Base-by-base conservation (phyloP, 495 filamentous ascomycete genomes). In the Cairneyella variabilis region DNA sequence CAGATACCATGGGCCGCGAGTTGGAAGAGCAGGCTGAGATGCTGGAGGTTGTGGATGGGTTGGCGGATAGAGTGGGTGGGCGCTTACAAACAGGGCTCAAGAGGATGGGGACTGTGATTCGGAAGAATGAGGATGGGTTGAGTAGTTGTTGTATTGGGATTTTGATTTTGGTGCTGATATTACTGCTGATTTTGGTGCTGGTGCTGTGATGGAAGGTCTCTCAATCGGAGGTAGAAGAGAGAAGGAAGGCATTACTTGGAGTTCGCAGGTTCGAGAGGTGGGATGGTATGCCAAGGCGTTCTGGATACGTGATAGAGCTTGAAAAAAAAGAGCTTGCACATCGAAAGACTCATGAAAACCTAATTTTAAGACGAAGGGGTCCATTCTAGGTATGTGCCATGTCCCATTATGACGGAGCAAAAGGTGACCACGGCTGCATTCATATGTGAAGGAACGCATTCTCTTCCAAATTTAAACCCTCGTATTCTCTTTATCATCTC, bases 1-100 rank as follows among this genome's bases (percentile, higher is more conserved):
- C 95, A 14, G 83, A 93, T 70, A 85, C 86, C 57, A 97, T 98
- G 92, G 91, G 91, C 7, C 73, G 92, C 48, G 93, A 98, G 70
- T 72, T 98, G 42, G 95, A 96, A 68, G 92, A 97, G 68, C 93
- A 98, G 76, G 77, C 73, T 18, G 85, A 88, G 64, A 80, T 80
- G 76, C 74, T 98, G 43, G 84, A 90, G 49, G 82, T 85, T 48
- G 84, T 91, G 45, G 91, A 97, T 72, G 78, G 73, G 4, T 64
- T 96, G 54, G 87, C 86, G 9, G 91, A 96, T 66, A 77, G 91
- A 26, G 90, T 97, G 0, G 90, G 90, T 9, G 88, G 88, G 11
- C 85, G 93, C 66, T 66, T 98, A 62, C 79, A 86, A 69, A 88
- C 77, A 59, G 93, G 95, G 4, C 82, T 97, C 73, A 85, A 89